Evolutionary conservation across 192 early-diverging fungal genomes (phyloP).

Genomic region (Coemansia sp.): DNA sequence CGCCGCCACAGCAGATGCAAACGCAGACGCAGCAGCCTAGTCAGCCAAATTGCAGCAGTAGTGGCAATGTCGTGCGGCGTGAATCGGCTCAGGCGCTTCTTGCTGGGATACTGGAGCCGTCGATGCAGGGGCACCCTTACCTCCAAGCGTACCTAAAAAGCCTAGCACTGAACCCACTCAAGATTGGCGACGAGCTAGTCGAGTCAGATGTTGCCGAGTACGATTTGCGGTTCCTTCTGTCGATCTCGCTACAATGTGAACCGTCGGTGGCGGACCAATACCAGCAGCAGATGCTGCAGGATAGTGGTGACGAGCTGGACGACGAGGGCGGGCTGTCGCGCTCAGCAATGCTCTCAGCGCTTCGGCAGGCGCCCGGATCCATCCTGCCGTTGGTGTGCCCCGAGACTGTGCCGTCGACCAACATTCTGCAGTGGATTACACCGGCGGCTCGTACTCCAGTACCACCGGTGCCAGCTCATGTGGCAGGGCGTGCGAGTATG

Average conservation of each 20-base stretch:
- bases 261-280: conserved; percentile 46
- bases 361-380: conserved; percentile 47
- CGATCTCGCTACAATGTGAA: conserved; percentile 50
- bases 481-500: conserved; percentile 7
- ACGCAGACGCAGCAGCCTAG: conserved; percentile 1
- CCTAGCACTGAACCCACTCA: conserved; percentile 34
- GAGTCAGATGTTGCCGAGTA: conserved; percentile 45
- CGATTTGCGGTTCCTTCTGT: conserved; percentile 45
- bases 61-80: conserved; percentile 6
- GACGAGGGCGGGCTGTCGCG: conserved; percentile 15
- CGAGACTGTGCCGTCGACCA: conserved; percentile 51
- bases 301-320: conserved; percentile 3
- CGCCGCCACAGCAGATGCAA: background rate
- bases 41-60: background rate
- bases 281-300: conserved; percentile 33
- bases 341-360: conserved; percentile 15
- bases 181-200: conserved; percentile 51
- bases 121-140: conserved; percentile 37
- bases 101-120: conserved; percentile 15
- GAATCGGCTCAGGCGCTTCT: conserved; percentile 11
- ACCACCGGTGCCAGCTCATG: conserved; percentile 8
- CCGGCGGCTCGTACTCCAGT: conserved; percentile 36
- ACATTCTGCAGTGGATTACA: conserved; percentile 53
- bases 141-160: conserved; percentile 32
- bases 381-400: conserved; percentile 55